Conservation (phyloP, 2,329 filamentous ascomycete genomes). For the Pseudogymnoascus sp. region DNA sequence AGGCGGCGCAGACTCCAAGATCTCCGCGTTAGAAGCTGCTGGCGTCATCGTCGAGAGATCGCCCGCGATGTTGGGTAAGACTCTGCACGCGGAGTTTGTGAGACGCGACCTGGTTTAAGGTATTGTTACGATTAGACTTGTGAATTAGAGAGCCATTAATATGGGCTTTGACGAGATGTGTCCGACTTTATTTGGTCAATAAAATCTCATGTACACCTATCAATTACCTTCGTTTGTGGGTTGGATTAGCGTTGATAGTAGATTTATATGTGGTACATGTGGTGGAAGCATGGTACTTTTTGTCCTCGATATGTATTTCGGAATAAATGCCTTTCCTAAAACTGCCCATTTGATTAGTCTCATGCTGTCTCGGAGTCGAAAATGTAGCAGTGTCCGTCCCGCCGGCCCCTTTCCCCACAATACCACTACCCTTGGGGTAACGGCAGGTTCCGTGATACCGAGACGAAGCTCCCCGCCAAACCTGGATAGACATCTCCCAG, state of each 20-base stretch:
- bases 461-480: conserved; percentile 7
- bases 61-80: conserved; percentile 85
- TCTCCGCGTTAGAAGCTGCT: conserved; percentile 82
- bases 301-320: conserved; percentile 7
- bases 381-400: neutral
- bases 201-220: conserved; percentile 29
- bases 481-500: neutral
- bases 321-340: neutral
- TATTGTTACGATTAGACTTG: conserved; percentile 12
- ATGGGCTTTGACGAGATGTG: conserved; percentile 25
- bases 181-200: conserved; percentile 23
- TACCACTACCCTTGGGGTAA: neutral
- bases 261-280: conserved; percentile 1
- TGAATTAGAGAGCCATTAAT: conserved; percentile 20
- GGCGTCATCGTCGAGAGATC: conserved; percentile 95
- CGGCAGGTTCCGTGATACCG: conserved; percentile 3
- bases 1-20: conserved; percentile 97
- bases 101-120: conserved; percentile 83
- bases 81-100: conserved; percentile 90
- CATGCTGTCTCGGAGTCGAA: neutral
- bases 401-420: neutral
- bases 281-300: neutral
- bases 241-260: neutral
- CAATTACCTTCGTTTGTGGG: conserved; percentile 18
- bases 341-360: neutral